phyloP scores from a whole-genome alignment of 768 basidiomycete species.

The Hygrophorus pudorinus region DNA sequence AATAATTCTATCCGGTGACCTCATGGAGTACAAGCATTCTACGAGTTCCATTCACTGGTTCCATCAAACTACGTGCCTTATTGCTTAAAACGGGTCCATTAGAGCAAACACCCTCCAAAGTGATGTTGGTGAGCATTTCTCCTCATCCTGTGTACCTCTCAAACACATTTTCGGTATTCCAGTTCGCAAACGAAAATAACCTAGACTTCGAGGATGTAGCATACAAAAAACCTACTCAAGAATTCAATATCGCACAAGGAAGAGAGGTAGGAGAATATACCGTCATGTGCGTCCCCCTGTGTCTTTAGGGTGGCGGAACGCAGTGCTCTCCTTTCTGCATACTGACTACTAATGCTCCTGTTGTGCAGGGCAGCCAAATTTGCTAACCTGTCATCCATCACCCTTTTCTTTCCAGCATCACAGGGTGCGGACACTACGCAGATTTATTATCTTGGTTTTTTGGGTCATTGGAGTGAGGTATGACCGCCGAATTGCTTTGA shows the following conservation, averaged over 20 bases:
- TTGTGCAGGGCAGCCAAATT: conserved; percentile 71
- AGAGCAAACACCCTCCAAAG: conserved; percentile 65
- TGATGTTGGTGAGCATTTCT: conserved; percentile 47
- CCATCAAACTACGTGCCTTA: conserved; percentile 74
- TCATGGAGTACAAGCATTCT: conserved; percentile 44
- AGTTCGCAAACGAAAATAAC: conserved; percentile 73
- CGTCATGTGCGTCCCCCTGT: conserved; percentile 73
- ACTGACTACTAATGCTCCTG: background rate
- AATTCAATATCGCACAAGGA: conserved; percentile 58
- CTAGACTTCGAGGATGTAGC: conserved; percentile 74
- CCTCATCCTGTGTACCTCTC: background rate
- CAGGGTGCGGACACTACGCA: conserved; percentile 71
- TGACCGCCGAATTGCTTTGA: conserved; percentile 3
- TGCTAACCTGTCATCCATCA: conserved; percentile 69
- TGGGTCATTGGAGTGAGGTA: conserved; percentile 76
- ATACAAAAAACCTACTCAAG: conserved; percentile 57
- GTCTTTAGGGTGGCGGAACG: too few species aligned
- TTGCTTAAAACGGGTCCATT: conserved; percentile 78
- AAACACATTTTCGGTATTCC: background rate
- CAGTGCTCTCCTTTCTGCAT: background rate
- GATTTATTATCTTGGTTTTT: conserved; percentile 79
- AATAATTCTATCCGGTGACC: background rate
- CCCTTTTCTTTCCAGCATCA: conserved; percentile 70
- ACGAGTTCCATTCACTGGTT: conserved; percentile 80
- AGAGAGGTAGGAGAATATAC: conserved; percentile 80